A percentile compares a stretch with the other conserved stretches of the same genome.
phyloP scores from a whole-genome alignment of 1,284 basidiomycete genomes.

The Pseudozyma thailandica region DNA sequence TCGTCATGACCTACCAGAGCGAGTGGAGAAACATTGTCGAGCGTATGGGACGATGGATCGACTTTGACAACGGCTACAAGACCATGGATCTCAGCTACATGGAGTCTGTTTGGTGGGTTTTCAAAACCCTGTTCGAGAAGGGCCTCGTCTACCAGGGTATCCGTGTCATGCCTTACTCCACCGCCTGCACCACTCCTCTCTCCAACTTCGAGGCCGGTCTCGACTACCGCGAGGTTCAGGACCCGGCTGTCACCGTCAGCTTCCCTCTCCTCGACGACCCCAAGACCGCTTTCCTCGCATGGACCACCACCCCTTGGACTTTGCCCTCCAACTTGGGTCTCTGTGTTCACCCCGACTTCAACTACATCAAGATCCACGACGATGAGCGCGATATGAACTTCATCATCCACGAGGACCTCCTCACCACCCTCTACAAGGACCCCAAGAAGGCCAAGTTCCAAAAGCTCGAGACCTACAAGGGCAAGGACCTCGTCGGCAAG shows the following conservation, averaged over 20 bases:
- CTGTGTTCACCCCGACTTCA: slow-evolving; percentile 95
- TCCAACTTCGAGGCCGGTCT: slow-evolving; percentile 97
- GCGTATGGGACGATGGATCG: slow-evolving; percentile 99
- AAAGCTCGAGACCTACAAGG: slow-evolving; percentile 83
- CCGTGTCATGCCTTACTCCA: slow-evolving; percentile 98
- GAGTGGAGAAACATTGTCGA: slow-evolving; percentile 97
- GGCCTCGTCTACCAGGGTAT: slow-evolving; percentile 93
- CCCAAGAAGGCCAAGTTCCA: slow-evolving; percentile 97
- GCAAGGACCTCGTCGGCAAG: slow-evolving; percentile 94
- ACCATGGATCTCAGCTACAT: slow-evolving; percentile 93
- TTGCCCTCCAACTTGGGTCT: slow-evolving; percentile 93
- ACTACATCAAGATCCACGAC: slow-evolving; percentile 97
- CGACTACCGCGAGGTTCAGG: slow-evolving; percentile 92
- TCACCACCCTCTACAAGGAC: slow-evolving; percentile 94
- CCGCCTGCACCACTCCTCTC: slow-evolving; percentile 92
- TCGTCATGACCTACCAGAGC: slow-evolving; percentile 95
- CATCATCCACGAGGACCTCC: slow-evolving; percentile 88
- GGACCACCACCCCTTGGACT: slow-evolving; percentile 99
- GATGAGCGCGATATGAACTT: slow-evolving; percentile 87
- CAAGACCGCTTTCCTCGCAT: slow-evolving; percentile 88
- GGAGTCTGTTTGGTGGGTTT: slow-evolving; percentile 99
- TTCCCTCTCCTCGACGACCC: slow-evolving; percentile 95
- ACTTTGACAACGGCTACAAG: slow-evolving; percentile 99
- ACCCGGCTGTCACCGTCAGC: slow-evolving; percentile 91
- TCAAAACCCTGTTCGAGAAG: slow-evolving; percentile 89